Evolutionary conservation across 2,329 filamentous ascomycete genomes (phyloP).

Genomic region (Xylariomycetidae sp.): DNA sequence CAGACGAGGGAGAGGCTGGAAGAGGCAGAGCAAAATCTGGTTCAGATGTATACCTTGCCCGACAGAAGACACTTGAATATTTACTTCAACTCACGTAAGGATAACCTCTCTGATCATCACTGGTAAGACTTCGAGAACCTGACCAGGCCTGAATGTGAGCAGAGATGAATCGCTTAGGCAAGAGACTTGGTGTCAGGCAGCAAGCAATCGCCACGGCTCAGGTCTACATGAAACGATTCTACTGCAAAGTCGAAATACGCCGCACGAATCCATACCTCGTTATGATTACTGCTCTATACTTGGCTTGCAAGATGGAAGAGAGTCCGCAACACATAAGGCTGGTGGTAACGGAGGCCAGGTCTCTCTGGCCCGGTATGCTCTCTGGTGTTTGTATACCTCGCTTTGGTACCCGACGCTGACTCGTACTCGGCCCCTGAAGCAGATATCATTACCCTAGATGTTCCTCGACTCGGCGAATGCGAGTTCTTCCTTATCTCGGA

Average conservation of each 20-base stretch:
- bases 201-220: slow-evolving; percentile 93
- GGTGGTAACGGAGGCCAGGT: slow-evolving; percentile 79
- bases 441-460: slow-evolving; percentile 71
- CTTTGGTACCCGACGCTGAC: slow-evolving; percentile 8
- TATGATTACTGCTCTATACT: slow-evolving; percentile 86
- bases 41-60: slow-evolving; percentile 77
- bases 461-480: slow-evolving; percentile 84
- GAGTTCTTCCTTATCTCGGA: slow-evolving; percentile 91
- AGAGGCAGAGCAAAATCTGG: slow-evolving; percentile 67
- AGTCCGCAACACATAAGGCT: slow-evolving; percentile 93
- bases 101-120: slow-evolving; percentile 5
- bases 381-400: slow-evolving; percentile 1
- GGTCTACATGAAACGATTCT: slow-evolving; percentile 92
- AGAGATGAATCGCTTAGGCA: slow-evolving; percentile 80
- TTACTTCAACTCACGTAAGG: slow-evolving; percentile 83
- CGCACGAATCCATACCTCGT: slow-evolving; percentile 91
- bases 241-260: slow-evolving; percentile 83
- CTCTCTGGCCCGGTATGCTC: slow-evolving; percentile 68
- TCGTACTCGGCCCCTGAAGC: slow-evolving; percentile 2
- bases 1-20: slow-evolving; percentile 72
- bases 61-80: slow-evolving; percentile 80
- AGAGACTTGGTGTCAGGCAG: slow-evolving; percentile 79
- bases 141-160: no score
- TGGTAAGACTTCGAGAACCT: no score
- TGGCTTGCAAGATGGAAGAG: slow-evolving; percentile 98